phyloP scores from a whole-genome alignment of 2,329 filamentous ascomycete genomes.

The Fusarium penzigii region DNA sequence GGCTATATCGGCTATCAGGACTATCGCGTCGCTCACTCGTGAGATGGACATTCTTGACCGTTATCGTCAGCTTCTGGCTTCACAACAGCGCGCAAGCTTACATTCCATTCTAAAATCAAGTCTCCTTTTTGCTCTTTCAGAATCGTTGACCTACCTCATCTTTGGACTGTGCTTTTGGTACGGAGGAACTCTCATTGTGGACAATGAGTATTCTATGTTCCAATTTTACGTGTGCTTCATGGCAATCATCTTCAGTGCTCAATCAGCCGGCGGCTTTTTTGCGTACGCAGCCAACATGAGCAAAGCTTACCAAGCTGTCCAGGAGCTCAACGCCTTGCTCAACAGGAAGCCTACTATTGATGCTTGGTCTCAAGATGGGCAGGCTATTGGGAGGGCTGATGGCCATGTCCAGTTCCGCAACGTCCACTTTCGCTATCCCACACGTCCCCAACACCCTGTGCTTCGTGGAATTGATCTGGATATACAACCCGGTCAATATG shows the following conservation, averaged over 20 bases:
- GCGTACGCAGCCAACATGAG: slow-evolving; percentile 86
- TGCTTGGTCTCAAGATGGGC: slow-evolving; percentile 69
- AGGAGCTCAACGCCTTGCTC: slow-evolving; percentile 74
- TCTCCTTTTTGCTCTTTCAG: slow-evolving; percentile 4
- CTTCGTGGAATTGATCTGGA: slow-evolving; percentile 61
- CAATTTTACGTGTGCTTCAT: slow-evolving; percentile 19
- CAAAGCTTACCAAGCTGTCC: slow-evolving; percentile 78
- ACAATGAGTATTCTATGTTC: slow-evolving; percentile 15
- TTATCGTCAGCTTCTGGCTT: neutral
- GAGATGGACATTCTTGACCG: slow-evolving; percentile 1
- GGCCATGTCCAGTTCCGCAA: slow-evolving; percentile 63
- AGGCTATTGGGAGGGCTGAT: slow-evolving; percentile 60
- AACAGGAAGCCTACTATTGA: slow-evolving; percentile 78
- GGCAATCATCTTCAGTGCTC: slow-evolving; percentile 57
- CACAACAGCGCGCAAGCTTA: neutral
- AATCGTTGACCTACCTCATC: slow-evolving; percentile 6
- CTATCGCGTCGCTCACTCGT: slow-evolving; percentile 14
- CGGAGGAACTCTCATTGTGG: slow-evolving; percentile 8
- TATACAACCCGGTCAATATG: slow-evolving; percentile 40
- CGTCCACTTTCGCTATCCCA: slow-evolving; percentile 69
- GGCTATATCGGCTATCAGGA: slow-evolving; percentile 11
- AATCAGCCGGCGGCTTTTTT: slow-evolving; percentile 83
- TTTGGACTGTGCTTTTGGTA: slow-evolving; percentile 19
- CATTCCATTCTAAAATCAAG: slow-evolving; percentile 3
- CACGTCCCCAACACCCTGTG: slow-evolving; percentile 63